Base-by-base conservation (phyloP, 2,329 filamentous ascomycete species). In the Fusarium sarcochroum region DNA sequence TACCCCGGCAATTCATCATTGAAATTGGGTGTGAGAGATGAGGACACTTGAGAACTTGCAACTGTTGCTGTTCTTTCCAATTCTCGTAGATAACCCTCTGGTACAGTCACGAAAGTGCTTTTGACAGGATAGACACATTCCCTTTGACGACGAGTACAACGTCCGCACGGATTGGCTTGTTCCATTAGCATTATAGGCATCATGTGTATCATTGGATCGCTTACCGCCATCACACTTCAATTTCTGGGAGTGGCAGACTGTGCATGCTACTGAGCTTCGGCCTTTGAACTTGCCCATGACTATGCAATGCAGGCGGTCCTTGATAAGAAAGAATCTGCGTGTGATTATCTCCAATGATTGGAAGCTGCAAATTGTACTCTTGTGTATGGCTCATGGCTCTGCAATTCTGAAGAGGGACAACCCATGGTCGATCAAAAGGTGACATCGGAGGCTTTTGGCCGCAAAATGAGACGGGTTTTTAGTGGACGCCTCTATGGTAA, bases 181-280 rank as follows among this genome's bases (percentile, higher is more conserved):
- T 30, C n/a, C 7, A 20, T 46, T 15, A 46, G 44, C 15, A 32
- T 18, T 5, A 15, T 8, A 2, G 32, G 10, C 5, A n/a, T 6
- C 6, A 15, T 7, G 15, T 30, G 27, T 30, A 32, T 32, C n/a
- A 30, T n/a, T 14, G 18, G 25, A 14, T 7, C 30, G n/a, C 44
- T 46, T 46, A 46, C 44, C 44, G 15, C 44, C 44, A 7, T 46
- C 25, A 18, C 44, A 46, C 23, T 46, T 46, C 9, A 46, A 18
- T 15, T 46, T 46, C n/a, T 46, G 44, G 13, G 44, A 46, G n/a
- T 32, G 44, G 14, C 44, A 46, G 13, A 46, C 44, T 30, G 44
- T 46, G 25, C 44, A 46, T 30, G 23, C 44, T 46, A 46, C 30
- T 21, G 45, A 21, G 27, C 27, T 34, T 17, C 18, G 45, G 5